Evolutionary conservation across 2,329 filamentous ascomycete species (phyloP).

Genomic region (Fusarium sp.): DNA sequence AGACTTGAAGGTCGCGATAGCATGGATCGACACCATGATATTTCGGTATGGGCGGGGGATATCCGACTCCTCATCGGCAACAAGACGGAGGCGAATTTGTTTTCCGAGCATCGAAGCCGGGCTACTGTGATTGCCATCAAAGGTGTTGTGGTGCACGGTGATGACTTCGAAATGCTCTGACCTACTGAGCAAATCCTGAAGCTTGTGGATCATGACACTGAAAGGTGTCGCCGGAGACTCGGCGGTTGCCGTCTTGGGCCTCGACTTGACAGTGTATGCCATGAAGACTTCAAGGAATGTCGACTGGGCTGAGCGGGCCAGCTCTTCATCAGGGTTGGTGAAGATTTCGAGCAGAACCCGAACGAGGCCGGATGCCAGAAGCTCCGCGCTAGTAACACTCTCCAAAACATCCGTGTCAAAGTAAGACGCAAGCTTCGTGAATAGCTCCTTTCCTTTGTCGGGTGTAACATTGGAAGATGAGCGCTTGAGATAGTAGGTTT

Average conservation of each 20-base stretch:
- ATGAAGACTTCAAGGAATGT: conserved; percentile 94
- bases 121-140: conserved; percentile 88
- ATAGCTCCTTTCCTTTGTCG: conserved; percentile 69
- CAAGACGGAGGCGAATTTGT: conserved; percentile 86
- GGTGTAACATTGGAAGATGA: conserved; percentile 55
- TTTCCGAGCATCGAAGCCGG: conserved; percentile 96
- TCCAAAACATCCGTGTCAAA: conserved; percentile 90
- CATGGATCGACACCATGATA: conserved; percentile 98
- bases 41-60: conserved; percentile 88
- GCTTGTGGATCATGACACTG: conserved; percentile 87
- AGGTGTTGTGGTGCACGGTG: conserved; percentile 90
- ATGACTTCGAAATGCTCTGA: conserved; percentile 98
- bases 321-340: conserved; percentile 69
- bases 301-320: conserved; percentile 73
- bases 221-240: conserved; percentile 83
- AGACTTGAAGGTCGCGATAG: conserved; percentile 96
- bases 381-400: conserved; percentile 93
- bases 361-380: conserved; percentile 90
- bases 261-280: conserved; percentile 73
- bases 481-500: conserved; percentile 70
- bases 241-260: conserved; percentile 67
- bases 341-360: conserved; percentile 83
- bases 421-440: conserved; percentile 77
- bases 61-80: conserved; percentile 88
- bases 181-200: conserved; percentile 94